A percentile compares a stretch with the other conserved stretches of the same genome.
These are phyloP conservation scores for Sphagnum tenellum DNA, from an alignment of 225 moss, liverwort and hornwort species.

Conservation along the genomic window DNA sequence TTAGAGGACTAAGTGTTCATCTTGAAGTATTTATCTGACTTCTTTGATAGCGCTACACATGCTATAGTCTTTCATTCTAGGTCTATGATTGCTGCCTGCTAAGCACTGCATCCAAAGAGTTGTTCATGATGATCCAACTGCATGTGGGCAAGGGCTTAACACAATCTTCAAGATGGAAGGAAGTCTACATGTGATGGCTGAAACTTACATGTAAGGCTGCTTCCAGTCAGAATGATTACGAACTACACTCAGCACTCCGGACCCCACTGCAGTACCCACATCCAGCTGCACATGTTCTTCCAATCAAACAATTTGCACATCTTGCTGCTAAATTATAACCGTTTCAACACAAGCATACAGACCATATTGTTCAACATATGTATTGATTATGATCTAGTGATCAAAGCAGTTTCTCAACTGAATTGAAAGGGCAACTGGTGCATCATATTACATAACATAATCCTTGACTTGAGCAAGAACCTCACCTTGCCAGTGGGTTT, in stretches of 20 bases:
- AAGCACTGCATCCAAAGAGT: neutral
- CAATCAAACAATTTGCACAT: conserved; percentile 4
- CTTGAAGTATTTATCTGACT: too few relatives aligned
- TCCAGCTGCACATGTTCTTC: conserved; percentile 55
- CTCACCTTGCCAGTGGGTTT: conserved; percentile 74
- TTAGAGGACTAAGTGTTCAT: too few relatives aligned
- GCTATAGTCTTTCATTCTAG: too few relatives aligned
- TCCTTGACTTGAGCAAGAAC: neutral
- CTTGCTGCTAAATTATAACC: neutral
- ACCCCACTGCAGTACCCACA: conserved; percentile 92
- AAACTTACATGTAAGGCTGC: conserved; percentile 88
- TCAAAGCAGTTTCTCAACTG: too few relatives aligned
- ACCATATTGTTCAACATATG: too few relatives aligned
- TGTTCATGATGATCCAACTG: neutral
- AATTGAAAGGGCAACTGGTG: too few relatives aligned
- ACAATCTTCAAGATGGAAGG: conserved; percentile 2
- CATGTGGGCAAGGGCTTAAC: neutral
- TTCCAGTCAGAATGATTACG: conserved; percentile 67
- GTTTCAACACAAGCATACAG: neutral
- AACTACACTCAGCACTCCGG: conserved; percentile 83
- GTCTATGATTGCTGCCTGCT: too few relatives aligned
- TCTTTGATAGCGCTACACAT: too few relatives aligned
- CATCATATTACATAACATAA: too few relatives aligned
- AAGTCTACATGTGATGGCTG: neutral
- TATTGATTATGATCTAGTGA: too few relatives aligned